These are phyloP conservation scores for Penicillium frequentans DNA, from an alignment of 2,329 filamentous ascomycete genomes.

Conservation along the genomic window DNA sequence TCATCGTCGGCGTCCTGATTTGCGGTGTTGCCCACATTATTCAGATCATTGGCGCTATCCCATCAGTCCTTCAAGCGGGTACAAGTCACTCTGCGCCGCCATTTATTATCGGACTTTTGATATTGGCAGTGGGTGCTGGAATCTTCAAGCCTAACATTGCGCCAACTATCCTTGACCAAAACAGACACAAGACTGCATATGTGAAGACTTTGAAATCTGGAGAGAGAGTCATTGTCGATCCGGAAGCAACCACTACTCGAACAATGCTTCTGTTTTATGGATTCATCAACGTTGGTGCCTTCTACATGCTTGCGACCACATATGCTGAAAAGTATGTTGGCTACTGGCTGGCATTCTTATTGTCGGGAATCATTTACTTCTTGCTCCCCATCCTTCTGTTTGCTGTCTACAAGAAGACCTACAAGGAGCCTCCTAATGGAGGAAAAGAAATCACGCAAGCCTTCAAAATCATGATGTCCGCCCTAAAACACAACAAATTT, in stretches of 20 bases:
- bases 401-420: constrained; percentile 34
- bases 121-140: constrained; percentile 42
- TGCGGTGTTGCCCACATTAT: constrained; percentile 39
- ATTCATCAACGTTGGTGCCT: constrained; percentile 34
- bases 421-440: constrained; percentile 33
- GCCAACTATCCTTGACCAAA: constrained; percentile 47
- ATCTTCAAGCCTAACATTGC: constrained; percentile 45
- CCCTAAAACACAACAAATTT: constrained; percentile 35
- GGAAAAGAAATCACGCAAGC: constrained; percentile 33
- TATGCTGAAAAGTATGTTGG: constrained; percentile 37
- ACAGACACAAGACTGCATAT: constrained; percentile 39
- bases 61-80: constrained; percentile 42
- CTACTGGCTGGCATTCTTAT: constrained; percentile 38
- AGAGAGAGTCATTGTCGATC: constrained; percentile 50
- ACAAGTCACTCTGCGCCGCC: constrained; percentile 34
- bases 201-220: constrained; percentile 45
- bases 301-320: constrained; percentile 38
- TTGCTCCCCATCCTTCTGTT: constrained; percentile 36
- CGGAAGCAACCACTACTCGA: constrained; percentile 44
- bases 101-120: constrained; percentile 40
- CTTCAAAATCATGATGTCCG: constrained; percentile 33
- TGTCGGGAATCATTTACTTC: constrained; percentile 35
- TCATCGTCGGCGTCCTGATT: constrained; percentile 41
- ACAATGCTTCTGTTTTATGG: constrained; percentile 39
- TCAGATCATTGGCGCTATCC: constrained; percentile 39